A percentile compares a stretch with the other conserved stretches of the same genome.
phyloP scores from a whole-genome alignment of 148 eudicot genomes.

The Rhododendron griersonianum region DNA sequence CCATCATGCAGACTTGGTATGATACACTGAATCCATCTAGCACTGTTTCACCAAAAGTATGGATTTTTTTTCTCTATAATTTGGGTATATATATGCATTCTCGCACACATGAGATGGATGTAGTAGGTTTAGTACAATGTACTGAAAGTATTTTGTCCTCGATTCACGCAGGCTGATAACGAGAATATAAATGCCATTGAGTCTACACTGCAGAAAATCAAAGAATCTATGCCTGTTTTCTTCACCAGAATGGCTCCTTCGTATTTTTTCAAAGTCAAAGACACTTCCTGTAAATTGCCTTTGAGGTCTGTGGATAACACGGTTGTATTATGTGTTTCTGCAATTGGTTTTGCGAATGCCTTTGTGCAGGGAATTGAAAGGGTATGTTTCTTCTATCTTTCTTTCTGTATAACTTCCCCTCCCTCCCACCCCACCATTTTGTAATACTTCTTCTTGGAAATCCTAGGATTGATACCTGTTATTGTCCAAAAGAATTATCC shows the following conservation, averaged over 20 bases:
- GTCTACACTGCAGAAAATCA: constrained; percentile 37
- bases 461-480: neutral
- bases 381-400: constrained; percentile 36
- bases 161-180: constrained; percentile 48
- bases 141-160: constrained; percentile 2
- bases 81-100: neutral
- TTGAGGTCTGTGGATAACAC: constrained; percentile 33
- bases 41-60: neutral
- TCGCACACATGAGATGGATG: neutral
- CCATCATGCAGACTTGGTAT: constrained; percentile 94
- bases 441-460: neutral
- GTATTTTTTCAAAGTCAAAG: constrained; percentile 49
- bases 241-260: constrained; percentile 67
- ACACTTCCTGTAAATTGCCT: constrained; percentile 33
- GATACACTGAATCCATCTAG: neutral
- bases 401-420: neutral
- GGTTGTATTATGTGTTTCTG: constrained; percentile 73
- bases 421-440: neutral
- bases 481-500: neutral
- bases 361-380: constrained; percentile 59
- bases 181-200: constrained; percentile 30
- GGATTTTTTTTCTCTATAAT: neutral
- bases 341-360: constrained; percentile 72
- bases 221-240: constrained; percentile 52
- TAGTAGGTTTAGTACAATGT: neutral